Evolutionary conservation across 2,329 filamentous ascomycete genomes (phyloP).

Genomic region (Fusarium sp.): DNA sequence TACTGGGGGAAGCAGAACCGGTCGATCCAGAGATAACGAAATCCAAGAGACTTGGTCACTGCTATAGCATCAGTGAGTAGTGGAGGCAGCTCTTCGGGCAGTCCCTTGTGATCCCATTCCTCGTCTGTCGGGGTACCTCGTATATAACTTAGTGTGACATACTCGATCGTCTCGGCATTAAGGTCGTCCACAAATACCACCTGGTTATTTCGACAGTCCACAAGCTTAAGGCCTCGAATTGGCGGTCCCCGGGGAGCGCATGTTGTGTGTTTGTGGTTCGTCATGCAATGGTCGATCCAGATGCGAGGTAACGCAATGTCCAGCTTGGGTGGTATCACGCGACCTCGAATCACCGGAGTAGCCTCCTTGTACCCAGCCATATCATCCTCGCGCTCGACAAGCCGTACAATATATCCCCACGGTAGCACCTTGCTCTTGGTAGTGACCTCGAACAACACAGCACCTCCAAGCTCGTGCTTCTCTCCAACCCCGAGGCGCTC

Average conservation of each 20-base stretch:
- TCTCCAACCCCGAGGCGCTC: conserved; percentile 54
- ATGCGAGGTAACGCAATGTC: conserved; percentile 48
- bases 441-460: conserved; percentile 54
- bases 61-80: conserved; percentile 53
- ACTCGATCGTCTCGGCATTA: conserved; percentile 41
- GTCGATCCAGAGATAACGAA: conserved; percentile 56
- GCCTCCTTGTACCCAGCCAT: conserved; percentile 41
- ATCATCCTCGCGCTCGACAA: conserved; percentile 45
- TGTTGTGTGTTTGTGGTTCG: conserved; percentile 45
- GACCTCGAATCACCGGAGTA: conserved; percentile 48
- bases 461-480: conserved; percentile 53
- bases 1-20: conserved; percentile 52
- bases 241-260: conserved; percentile 39
- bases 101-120: conserved; percentile 30
- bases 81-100: conserved; percentile 48
- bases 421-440: conserved; percentile 53
- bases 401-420: conserved; percentile 54
- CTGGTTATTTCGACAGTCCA: conserved; percentile 50
- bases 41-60: conserved; percentile 50
- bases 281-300: conserved; percentile 54
- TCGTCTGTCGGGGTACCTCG: conserved; percentile 43
- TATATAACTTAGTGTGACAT: conserved; percentile 55
- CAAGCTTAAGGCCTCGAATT: conserved; percentile 49
- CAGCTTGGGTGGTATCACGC: conserved; percentile 50
- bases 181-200: conserved; percentile 50